Percentiles rank a stretch among this genome's conserved stretches.
phyloP scores from a whole-genome alignment of 768 basidiomycete species.

The Pleurotus salmoneostramineus region DNA sequence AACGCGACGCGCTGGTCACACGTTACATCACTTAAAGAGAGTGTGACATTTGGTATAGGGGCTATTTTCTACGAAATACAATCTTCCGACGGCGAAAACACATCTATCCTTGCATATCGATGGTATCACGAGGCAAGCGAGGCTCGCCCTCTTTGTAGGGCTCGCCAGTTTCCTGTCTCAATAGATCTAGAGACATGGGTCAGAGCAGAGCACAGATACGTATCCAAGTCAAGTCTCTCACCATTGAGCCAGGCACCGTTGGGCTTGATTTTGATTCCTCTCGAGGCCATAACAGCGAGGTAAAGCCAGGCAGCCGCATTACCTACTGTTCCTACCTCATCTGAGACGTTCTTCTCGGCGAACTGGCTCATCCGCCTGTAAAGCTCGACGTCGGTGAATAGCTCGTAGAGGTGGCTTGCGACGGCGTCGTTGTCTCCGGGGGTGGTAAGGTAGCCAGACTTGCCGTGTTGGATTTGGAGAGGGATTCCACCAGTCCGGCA shows the following conservation, averaged over 20 bases:
- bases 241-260: constrained; percentile 83
- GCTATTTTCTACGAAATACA: constrained; percentile 3
- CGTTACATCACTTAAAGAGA: background rate
- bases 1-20: constrained; percentile 3
- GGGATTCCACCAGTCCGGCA: constrained; percentile 90
- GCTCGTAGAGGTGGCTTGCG: constrained; percentile 70
- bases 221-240: too few relatives aligned
- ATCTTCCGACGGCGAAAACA: background rate
- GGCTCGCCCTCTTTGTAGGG: constrained; percentile 66
- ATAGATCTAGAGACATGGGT: constrained; percentile 32
- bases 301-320: constrained; percentile 63
- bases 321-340: constrained; percentile 83
- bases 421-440: constrained; percentile 74
- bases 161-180: constrained; percentile 74
- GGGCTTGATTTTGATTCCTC: constrained; percentile 74
- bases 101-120: constrained; percentile 53
- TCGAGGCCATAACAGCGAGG: constrained; percentile 75
- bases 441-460: constrained; percentile 82
- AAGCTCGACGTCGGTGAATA: constrained; percentile 70
- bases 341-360: constrained; percentile 73
- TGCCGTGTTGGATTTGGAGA: constrained; percentile 83
- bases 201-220: too few relatives aligned
- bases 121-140: constrained; percentile 57
- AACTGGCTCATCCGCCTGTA: constrained; percentile 62
- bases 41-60: background rate